Conservation (phyloP, 331 rosid genomes). For the Pyrus hybrid region DNA sequence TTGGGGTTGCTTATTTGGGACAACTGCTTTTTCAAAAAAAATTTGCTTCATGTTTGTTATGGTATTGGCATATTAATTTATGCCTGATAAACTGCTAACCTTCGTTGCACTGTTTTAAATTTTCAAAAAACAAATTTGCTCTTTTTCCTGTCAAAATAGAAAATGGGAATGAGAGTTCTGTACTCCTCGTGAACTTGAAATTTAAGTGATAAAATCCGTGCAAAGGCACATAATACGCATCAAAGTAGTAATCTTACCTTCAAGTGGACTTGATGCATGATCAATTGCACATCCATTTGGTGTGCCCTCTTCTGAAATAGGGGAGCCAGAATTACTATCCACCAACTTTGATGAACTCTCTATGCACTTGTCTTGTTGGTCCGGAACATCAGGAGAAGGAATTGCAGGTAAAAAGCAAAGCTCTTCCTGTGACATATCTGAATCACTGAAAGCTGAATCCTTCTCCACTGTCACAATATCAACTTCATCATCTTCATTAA, state of each 20-base stretch:
- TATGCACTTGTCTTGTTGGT: slow-evolving; percentile 57
- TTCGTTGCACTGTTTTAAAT: background rate
- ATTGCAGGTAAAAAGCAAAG: slow-evolving; percentile 82
- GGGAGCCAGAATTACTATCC: slow-evolving; percentile 82
- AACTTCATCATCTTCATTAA: slow-evolving; percentile 79
- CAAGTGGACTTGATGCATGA: slow-evolving; percentile 71
- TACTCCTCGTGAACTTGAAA: background rate
- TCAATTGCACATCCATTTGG: slow-evolving; percentile 56
- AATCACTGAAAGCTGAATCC: slow-evolving; percentile 81
- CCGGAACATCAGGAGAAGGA: slow-evolving; percentile 59
- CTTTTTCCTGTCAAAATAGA: background rate
- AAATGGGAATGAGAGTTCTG: background rate
- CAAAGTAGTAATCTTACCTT: slow-evolving; percentile 38
- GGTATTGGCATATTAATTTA: background rate
- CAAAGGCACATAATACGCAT: background rate
- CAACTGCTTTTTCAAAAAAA: too few species aligned
- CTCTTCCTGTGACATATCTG: slow-evolving; percentile 88
- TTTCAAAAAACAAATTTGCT: background rate
- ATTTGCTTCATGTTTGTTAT: background rate
- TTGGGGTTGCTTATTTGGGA: too few species aligned
- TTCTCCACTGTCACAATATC: slow-evolving; percentile 77
- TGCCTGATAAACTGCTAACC: background rate
- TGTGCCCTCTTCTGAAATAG: slow-evolving; percentile 82
- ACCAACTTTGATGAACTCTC: slow-evolving; percentile 69
- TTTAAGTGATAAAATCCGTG: background rate